phyloP scores from a whole-genome alignment of 495 filamentous ascomycete species.

The Aspergillus egyptiacus region DNA sequence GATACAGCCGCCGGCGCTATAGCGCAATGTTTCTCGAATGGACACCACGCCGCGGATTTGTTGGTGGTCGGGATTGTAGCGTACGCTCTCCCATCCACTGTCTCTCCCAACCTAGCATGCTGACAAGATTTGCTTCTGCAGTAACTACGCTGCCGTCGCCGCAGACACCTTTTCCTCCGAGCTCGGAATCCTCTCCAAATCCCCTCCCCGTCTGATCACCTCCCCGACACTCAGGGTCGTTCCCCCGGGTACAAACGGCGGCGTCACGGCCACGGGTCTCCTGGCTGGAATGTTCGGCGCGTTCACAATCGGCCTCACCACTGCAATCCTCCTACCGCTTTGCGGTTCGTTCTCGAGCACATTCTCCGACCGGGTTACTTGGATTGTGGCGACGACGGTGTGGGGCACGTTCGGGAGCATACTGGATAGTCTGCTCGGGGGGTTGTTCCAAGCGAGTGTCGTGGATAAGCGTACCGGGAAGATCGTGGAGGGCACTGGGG shows the following conservation, averaged over 20 bases:
- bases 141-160: conserved; percentile 83
- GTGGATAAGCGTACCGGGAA: conserved; percentile 76
- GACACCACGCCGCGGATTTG: conserved; percentile 37
- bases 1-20: conserved; percentile 8
- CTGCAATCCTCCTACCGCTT: conserved; percentile 63
- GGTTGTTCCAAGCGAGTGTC: conserved; percentile 78
- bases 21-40: conserved; percentile 33
- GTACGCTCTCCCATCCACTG: conserved; percentile 23
- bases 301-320: conserved; percentile 59
- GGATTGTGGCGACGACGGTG: conserved; percentile 55
- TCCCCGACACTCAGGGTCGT: conserved; percentile 68
- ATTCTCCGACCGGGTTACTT: conserved; percentile 43
- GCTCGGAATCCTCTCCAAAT: conserved; percentile 80
- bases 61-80: conserved; percentile 53
- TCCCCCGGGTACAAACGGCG: conserved; percentile 88
- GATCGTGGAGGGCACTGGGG: conserved; percentile 83
- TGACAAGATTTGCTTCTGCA: conserved; percentile 13
- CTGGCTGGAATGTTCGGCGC: conserved; percentile 70
- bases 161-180: conserved; percentile 96
- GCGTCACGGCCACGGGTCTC: conserved; percentile 68
- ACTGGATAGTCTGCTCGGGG: conserved; percentile 81
- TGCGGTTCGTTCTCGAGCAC: conserved; percentile 49
- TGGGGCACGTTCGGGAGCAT: conserved; percentile 76
- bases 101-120: no score
- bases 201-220: conserved; percentile 77